Conservation (phyloP, 805 yeast genomes). For the Candida sakaeoensis region DNA sequence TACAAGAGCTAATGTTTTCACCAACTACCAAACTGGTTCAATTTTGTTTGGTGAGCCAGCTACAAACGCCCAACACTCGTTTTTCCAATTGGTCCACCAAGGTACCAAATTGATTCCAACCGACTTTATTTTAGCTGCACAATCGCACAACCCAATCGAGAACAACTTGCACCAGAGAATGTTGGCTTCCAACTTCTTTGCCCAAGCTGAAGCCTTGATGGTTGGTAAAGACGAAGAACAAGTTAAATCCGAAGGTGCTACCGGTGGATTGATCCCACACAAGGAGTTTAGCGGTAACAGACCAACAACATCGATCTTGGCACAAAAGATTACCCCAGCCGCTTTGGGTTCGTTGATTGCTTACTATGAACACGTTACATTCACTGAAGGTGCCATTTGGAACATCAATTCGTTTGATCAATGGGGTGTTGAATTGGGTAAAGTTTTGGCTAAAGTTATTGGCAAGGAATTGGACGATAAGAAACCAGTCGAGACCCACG, state of each 20-base stretch:
- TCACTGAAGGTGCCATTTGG: conserved; percentile 99
- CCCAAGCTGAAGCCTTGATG: conserved; percentile 97
- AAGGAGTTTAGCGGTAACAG: conserved; percentile 97
- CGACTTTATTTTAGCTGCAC: conserved; percentile 94
- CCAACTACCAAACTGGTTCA: conserved; percentile 93
- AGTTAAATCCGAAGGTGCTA: conserved; percentile 86
- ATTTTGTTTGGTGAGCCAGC: conserved; percentile 98
- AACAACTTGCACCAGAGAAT: conserved; percentile 90
- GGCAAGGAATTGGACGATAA: conserved; percentile 78
- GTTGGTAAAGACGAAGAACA: conserved; percentile 86
- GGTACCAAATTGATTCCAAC: conserved; percentile 97
- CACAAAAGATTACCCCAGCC: conserved; percentile 95
- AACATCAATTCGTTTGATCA: conserved; percentile 99
- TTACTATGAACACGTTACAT: conserved; percentile 95
- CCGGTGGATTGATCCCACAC: conserved; percentile 86
- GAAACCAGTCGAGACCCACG: conserved; percentile 63
- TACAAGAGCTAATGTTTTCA: conserved; percentile 85
- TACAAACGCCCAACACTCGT: conserved; percentile 97
- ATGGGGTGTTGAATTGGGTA: conserved; percentile 99
- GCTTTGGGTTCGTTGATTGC: conserved; percentile 94
- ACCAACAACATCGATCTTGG: conserved; percentile 96
- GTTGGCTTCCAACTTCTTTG: conserved; percentile 99
- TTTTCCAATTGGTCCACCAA: conserved; percentile 99
- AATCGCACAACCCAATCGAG: conserved; percentile 97
- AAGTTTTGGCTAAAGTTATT: conserved; percentile 93